Percentiles rank a stretch among this genome's conserved stretches.
phyloP scores from a whole-genome alignment of 177 flowering plant genomes.

The Telopea speciosissima region DNA sequence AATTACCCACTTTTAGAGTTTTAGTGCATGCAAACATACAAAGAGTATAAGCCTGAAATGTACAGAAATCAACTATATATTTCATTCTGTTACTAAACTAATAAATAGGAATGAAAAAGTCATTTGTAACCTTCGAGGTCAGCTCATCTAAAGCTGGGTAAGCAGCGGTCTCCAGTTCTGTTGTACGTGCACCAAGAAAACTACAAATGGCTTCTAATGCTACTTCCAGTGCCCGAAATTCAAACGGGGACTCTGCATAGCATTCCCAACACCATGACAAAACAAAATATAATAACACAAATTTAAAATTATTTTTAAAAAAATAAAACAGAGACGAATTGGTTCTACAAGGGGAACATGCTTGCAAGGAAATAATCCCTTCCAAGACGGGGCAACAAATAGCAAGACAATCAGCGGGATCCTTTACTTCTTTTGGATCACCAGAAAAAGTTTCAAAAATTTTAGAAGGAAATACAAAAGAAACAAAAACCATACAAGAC shows the following conservation, averaged over 20 bases:
- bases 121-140: slow-evolving; percentile 58
- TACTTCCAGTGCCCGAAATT: slow-evolving; percentile 92
- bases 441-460: not conserved
- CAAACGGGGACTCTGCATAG: slow-evolving; percentile 88
- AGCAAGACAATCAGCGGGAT: not conserved
- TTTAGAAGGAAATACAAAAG: not conserved
- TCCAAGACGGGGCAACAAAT: not conserved
- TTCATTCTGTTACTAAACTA: not conserved
- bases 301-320: not conserved
- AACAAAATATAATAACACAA: not conserved
- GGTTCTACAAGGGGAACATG: not conserved
- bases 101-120: not conserved
- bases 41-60: not conserved
- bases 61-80: not conserved
- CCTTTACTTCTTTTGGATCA: not conserved
- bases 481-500: not conserved
- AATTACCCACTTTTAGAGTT: too few relatives aligned
- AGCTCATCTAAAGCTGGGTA: slow-evolving; percentile 95
- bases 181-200: slow-evolving; percentile 84
- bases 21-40: too few relatives aligned
- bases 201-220: slow-evolving; percentile 95
- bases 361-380: not conserved
- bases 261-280: slow-evolving; percentile 6
- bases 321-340: not conserved
- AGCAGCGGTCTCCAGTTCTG: slow-evolving; percentile 84